phyloP scores from a whole-genome alignment of 2,329 filamentous ascomycete genomes.

The Ophiostoma triangulosporum region DNA sequence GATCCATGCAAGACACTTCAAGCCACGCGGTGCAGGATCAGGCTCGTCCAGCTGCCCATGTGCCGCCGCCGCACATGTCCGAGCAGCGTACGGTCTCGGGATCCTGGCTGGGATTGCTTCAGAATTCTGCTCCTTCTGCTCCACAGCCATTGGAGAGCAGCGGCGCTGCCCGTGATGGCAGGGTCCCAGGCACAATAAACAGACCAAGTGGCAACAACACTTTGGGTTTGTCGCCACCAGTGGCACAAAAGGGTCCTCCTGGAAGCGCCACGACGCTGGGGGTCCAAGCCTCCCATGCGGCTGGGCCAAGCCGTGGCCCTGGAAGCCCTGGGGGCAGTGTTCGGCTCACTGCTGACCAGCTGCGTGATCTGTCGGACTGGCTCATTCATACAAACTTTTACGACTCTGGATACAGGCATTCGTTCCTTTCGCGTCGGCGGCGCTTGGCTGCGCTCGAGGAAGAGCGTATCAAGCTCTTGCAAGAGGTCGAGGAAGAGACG shows the following conservation, averaged over 20 bases:
- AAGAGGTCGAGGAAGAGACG: neutral
- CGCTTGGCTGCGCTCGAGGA: neutral
- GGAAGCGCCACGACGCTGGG: neutral
- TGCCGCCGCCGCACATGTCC: neutral
- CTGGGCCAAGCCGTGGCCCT: neutral
- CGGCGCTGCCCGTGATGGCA: neutral
- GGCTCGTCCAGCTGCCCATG: neutral
- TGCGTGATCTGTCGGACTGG: neutral
- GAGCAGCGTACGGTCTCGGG: neutral
- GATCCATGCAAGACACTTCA: neutral
- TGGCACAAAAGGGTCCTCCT: neutral
- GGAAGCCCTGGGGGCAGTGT: neutral
- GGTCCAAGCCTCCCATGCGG: neutral
- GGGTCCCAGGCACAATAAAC: neutral
- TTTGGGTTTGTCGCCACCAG: too few relatives aligned
- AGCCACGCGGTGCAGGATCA: neutral
- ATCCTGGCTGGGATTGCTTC: neutral
- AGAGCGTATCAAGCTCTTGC: neutral
- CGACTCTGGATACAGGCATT: neutral
- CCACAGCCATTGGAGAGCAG: neutral
- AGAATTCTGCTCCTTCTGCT: neutral
- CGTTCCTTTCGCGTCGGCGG: neutral
- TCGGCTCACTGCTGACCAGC: neutral
- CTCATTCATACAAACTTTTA: slow-evolving; percentile 3
- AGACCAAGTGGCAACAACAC: neutral